Evolutionary conservation across 108 stramenopile species (phyloP).

Genomic region (Cyclostephanos invisitatus): DNA sequence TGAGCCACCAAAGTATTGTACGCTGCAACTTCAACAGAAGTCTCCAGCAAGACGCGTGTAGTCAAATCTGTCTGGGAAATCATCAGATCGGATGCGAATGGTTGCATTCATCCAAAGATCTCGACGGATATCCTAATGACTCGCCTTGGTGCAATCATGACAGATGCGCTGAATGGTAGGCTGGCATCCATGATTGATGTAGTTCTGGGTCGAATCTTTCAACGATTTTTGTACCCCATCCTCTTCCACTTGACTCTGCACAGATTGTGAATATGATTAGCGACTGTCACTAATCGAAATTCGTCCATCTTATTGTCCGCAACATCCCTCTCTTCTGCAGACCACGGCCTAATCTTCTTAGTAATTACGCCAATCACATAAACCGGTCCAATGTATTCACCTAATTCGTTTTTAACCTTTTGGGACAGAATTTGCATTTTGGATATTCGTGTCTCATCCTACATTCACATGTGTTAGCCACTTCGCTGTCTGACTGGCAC

Average conservation of each 20-base stretch:
- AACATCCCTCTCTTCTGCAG: conserved; percentile 5
- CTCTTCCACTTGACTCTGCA: conserved; percentile 8
- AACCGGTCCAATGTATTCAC: conserved; percentile 15
- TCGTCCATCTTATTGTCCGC: conserved; percentile 5
- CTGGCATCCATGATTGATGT: conserved; percentile 4
- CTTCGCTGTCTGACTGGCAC: background rate
- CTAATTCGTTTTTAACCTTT: background rate
- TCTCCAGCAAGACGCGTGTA: too few species aligned
- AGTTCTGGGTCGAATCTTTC: background rate
- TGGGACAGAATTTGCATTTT: conserved; percentile 8
- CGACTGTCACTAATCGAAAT: background rate
- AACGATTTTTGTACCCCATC: background rate
- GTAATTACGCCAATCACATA: conserved; percentile 18
- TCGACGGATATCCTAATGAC: background rate
- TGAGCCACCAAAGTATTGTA: too few species aligned
- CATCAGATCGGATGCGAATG: background rate
- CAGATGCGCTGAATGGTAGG: conserved; percentile 3
- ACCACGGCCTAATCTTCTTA: conserved; percentile 8
- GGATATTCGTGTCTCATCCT: conserved; percentile 17
- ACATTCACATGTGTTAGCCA: conserved; percentile 14
- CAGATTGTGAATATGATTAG: background rate
- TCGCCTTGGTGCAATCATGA: background rate
- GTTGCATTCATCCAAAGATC: conserved; percentile 7
- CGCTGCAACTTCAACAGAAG: too few species aligned
- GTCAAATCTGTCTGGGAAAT: background rate